Evolutionary conservation across 306 rosid genomes (phyloP), one percentile per base, ranked within the genome.

Genomic region (Acacia acuminata): DNA sequence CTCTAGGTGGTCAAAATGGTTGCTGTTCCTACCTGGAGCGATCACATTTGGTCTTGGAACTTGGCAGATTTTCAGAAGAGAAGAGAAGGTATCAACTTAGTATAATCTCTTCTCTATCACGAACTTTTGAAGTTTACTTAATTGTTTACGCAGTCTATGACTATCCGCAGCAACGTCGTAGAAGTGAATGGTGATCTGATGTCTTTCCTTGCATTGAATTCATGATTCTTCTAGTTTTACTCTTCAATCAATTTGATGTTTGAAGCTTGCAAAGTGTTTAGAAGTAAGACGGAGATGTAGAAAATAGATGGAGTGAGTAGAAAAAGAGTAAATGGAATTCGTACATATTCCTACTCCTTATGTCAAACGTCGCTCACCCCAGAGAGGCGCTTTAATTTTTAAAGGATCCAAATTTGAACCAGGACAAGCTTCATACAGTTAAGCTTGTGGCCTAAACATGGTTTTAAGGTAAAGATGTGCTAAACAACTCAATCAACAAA

Each of bases 21-120:
- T 92, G 69, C 83, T 96, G 53, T 96, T 94, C 83, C 84, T 96
- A 51, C 99, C 99, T 72, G 97, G 99, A 53, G 99, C 94, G 64
- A 86, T 94, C 66, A 83, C 94, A 56, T 94, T 96, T 92, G 99
- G 98, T 36, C 98, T 96, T 81, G 99, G 99, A 19, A 96, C 94
- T 67, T 96, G 99, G 98, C 97, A 96, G 88, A 84, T 96, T 80
- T 61, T 92, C 68, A 92, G 99, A 87, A 91, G 98, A 90, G 89
- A 92, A 79, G 97, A 96, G 0, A 96, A 96, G 97, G 99, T 89
- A 68, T 16, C 43, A 44, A 81, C 14, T 27, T 51, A 5, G 24
- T 25, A 1, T 60, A 7, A 22, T 69, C 17, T 3, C 16, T n/a
- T 58, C 25, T 60, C 14, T 43, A 25, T 14, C 50, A 55, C 45